phyloP scores from a whole-genome alignment of 75 land plant species.

The Cunninghamia lanceolata region DNA sequence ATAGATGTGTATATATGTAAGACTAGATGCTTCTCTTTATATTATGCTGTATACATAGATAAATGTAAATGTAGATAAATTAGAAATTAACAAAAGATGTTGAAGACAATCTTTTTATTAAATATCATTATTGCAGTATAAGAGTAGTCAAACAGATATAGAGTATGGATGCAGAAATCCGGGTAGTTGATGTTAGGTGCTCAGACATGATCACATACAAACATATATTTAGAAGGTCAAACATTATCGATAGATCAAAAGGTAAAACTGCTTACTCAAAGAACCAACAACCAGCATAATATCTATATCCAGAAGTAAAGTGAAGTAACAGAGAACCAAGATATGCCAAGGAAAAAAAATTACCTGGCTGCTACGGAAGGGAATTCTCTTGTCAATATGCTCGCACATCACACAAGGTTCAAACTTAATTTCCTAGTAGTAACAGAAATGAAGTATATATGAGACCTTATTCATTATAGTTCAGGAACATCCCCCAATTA shows the following conservation, averaged over 20 bases:
- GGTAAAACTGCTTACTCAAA: background rate
- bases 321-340: background rate
- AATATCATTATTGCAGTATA: too few species aligned
- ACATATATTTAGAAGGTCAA: background rate
- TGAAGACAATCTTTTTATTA: too few species aligned
- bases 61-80: too few species aligned
- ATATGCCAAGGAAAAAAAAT: background rate
- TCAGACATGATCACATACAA: background rate
- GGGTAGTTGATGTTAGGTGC: too few species aligned
- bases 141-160: too few species aligned
- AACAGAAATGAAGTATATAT: background rate
- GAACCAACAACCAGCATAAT: background rate
- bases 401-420: slow-evolving; percentile 60
- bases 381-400: slow-evolving; percentile 41
- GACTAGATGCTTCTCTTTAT: too few species aligned
- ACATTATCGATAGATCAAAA: background rate
- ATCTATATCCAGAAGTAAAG: background rate
- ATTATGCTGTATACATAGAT: too few species aligned
- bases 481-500: background rate
- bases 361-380: slow-evolving; percentile 48
- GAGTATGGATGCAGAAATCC: too few species aligned
- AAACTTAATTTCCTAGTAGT: slow-evolving; percentile 48
- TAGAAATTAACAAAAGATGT: too few species aligned
- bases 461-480: background rate
- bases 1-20: too few species aligned